Base-by-base conservation (phyloP, 371 early-diverging fungal genomes). In the Lichtheimia ramosa region DNA sequence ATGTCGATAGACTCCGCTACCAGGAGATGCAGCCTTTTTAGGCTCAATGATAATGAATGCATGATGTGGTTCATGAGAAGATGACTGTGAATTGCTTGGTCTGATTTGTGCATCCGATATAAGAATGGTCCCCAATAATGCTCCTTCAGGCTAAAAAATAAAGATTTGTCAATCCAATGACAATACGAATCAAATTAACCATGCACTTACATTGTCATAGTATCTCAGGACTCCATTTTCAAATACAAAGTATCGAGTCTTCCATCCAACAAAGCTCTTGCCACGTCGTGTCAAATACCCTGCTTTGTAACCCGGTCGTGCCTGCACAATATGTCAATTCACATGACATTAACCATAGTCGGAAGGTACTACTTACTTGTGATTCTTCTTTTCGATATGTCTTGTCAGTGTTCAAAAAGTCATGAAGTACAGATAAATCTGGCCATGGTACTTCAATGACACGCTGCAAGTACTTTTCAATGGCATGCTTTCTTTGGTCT, bases 191-290 rank as follows among this genome's bases (percentile, higher is more conserved):
- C n/a, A 7, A 3, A 25, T 25, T 3, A 25, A 25, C 25, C 25
- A 25, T 23, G 5, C 23, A 51, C 62, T 49, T 51, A 68, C 69
- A 14, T 27, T 58, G 54, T 93, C 92, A 62, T 83, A 89, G 66
- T 89, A 94, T 55, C 89, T 84, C 21, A 95, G 73, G 3, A 82
- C 60, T 1, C 82, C 80, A 12, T 73, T 75, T 54, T 81, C 71
- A 48, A 88, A 77, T 41, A 85, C 78, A 75, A 92, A 95, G 73
- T 87, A 95, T 55, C 94, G 82, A 24, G 86, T 78, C 69, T 94
- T 94, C 91, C 95, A 92, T 14, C 91, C 90, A 53, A 93, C 92
- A 82, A 92, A 90, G 69, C 86, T 89, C 66, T 92, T 92, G 28
- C 92, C 94, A 70, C 89, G 85, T 70, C 94, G 94, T 53, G 87